Percentiles rank a stretch among this genome's conserved stretches.
phyloP scores from a whole-genome alignment of 495 filamentous ascomycete genomes.

The Aspergillus asperescens region DNA sequence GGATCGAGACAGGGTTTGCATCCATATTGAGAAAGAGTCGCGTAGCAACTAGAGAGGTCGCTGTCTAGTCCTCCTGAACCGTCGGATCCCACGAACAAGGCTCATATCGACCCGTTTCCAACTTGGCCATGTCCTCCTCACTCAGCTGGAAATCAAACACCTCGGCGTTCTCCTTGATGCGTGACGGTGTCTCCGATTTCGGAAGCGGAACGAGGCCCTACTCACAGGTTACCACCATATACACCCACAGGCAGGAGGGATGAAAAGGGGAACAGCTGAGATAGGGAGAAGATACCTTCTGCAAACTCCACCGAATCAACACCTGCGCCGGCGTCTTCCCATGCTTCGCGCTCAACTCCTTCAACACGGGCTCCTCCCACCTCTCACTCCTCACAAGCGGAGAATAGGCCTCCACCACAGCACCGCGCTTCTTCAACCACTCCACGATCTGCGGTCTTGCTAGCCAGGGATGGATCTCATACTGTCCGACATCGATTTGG shows the following conservation, averaged over 20 bases:
- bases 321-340: slow-evolving; percentile 73
- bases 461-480: slow-evolving; percentile 91
- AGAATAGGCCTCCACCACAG: slow-evolving; percentile 75
- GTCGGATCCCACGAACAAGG: slow-evolving; percentile 76
- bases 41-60: no score
- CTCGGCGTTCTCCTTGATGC: slow-evolving; percentile 66
- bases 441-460: slow-evolving; percentile 66
- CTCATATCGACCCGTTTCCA: slow-evolving; percentile 51
- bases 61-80: slow-evolving; percentile 2
- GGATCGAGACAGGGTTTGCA: no score
- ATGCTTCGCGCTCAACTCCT: slow-evolving; percentile 60
- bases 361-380: slow-evolving; percentile 58
- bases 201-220: slow-evolving; percentile 62
- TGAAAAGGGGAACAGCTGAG: background rate
- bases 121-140: slow-evolving; percentile 50
- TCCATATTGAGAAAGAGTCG: no score
- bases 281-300: slow-evolving; percentile 50
- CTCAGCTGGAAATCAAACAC: slow-evolving; percentile 78
- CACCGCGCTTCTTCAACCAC: slow-evolving; percentile 64
- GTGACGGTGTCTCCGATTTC: slow-evolving; percentile 54
- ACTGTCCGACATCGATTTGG: slow-evolving; percentile 75
- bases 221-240: slow-evolving; percentile 45
- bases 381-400: slow-evolving; percentile 66
- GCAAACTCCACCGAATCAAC: slow-evolving; percentile 79
- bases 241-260: slow-evolving; percentile 12